phyloP scores from a whole-genome alignment of 345 rosid species.

The Rhodamnia rubescens region DNA sequence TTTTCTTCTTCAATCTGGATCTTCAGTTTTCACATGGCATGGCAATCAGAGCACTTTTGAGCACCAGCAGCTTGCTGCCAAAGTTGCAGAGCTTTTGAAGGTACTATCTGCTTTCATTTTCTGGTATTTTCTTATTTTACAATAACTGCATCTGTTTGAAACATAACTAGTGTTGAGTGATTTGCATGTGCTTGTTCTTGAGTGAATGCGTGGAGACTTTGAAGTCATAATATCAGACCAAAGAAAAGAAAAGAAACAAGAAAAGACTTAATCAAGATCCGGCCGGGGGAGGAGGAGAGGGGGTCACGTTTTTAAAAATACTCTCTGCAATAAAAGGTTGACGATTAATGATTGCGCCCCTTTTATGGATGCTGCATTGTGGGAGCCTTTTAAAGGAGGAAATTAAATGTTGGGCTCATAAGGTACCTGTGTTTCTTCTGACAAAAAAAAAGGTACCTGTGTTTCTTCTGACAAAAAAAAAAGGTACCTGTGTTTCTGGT shows the following conservation, averaged over 20 bases:
- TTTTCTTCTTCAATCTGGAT: slow-evolving; percentile 95
- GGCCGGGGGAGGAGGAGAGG: background rate
- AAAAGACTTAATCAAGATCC: background rate
- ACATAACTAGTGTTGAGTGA: background rate
- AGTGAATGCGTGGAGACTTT: background rate
- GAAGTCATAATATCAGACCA: background rate
- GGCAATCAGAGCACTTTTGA: slow-evolving; percentile 91
- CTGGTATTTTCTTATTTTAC: background rate
- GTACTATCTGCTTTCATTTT: slow-evolving; percentile 16
- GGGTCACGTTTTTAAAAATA: background rate
- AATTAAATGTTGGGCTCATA: background rate
- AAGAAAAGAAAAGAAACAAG: background rate
- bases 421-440: background rate
- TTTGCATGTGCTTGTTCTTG: background rate
- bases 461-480: no score
- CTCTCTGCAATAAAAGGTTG: background rate
- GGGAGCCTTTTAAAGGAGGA: background rate
- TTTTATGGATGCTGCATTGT: background rate
- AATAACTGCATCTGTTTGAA: background rate
- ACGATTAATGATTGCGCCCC: background rate
- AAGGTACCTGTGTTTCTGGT: background rate
- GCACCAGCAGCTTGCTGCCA: slow-evolving; percentile 82
- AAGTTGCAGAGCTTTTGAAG: slow-evolving; percentile 83
- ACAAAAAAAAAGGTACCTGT: no score
- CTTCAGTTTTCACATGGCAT: slow-evolving; percentile 81